Conservation (phyloP, 2,329 filamentous ascomycete species). For the Alternaria hordeiaustralica region DNA sequence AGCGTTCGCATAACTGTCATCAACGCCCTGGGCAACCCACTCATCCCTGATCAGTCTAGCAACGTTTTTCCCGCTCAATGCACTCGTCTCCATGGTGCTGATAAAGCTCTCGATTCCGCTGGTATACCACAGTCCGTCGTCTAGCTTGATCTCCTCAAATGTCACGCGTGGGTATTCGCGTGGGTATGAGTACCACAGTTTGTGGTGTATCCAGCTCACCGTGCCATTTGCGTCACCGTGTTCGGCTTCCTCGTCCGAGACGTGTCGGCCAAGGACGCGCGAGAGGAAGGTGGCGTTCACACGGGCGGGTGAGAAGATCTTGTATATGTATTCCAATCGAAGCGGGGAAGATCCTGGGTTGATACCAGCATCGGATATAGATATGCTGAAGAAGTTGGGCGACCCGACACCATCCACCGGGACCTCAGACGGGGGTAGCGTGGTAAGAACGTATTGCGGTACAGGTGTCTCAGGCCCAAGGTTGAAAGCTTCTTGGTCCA, state of each 20-base stretch:
- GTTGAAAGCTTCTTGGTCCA: slow-evolving; percentile 77
- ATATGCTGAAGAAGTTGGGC: slow-evolving; percentile 85
- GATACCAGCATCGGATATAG: slow-evolving; percentile 68
- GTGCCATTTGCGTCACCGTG: slow-evolving; percentile 39
- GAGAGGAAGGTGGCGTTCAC: slow-evolving; percentile 57
- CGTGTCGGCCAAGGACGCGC: slow-evolving; percentile 52
- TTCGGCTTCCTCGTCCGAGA: slow-evolving; percentile 42
- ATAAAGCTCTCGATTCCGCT: slow-evolving; percentile 88
- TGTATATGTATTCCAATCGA: slow-evolving; percentile 65
- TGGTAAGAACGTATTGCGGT: slow-evolving; percentile 83
- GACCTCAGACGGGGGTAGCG: slow-evolving; percentile 68
- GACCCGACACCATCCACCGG: slow-evolving; percentile 62
- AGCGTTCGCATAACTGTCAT: neutral
- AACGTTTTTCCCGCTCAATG: slow-evolving; percentile 87
- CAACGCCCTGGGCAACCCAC: slow-evolving; percentile 40
- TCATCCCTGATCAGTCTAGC: slow-evolving; percentile 73
- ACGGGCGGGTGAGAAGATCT: slow-evolving; percentile 67
- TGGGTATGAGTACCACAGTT: slow-evolving; percentile 85
- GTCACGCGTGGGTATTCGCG: slow-evolving; percentile 82
- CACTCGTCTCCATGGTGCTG: slow-evolving; percentile 96
- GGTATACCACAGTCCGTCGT: slow-evolving; percentile 69
- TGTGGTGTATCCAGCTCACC: slow-evolving; percentile 45
- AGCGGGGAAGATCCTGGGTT: slow-evolving; percentile 58
- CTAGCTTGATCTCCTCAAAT: slow-evolving; percentile 81
- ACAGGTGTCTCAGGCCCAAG: slow-evolving; percentile 63